Evolutionary conservation across 2,329 filamentous ascomycete species (phyloP), one percentile per base, ranked within the genome.

Genomic region (Exophiala viscosa): DNA sequence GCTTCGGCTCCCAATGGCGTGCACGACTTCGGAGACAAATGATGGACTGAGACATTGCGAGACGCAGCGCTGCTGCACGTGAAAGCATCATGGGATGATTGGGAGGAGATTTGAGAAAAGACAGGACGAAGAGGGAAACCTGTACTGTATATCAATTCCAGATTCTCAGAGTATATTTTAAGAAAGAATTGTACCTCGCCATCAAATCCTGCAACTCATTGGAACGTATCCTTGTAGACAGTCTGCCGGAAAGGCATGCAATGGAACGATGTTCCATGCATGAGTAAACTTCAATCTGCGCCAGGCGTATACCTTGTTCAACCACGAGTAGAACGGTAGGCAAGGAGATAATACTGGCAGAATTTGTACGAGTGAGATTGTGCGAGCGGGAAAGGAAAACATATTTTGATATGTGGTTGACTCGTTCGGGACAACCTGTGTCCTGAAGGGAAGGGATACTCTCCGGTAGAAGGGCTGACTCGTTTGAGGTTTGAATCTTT

Each of bases 251-350:
- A 77, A 90, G 86, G 79, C 67, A 71, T 73, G 72, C 76, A 39
- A 14, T 14, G 14, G 14, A 14, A 39, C 9, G 11, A 40, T 40
- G 14, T 76, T 70, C 66, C 67, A 64, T 70, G 48, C 54, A 55
- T 48, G 53, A 50, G 47, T 31, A 64, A 69, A 42, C 66, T 73
- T 93, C 79, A 65, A 73, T 96, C 79, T 96, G 79, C 88, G 90
- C 90, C 82, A 91, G 81, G 83, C 84, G 87, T 95, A 84, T 96
- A 96, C 86, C 90, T 89, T 83, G 83, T 83, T 85, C 87, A 89
- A 86, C 67, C 77, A 72, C 64, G 60, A 65, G 58, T 60, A 66
- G 65, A 57, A 57, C 62, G 86, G 83, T 85, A 82, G 79, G 85
- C 83, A 84, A 85, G 88, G 87, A 87, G 89, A 95, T 95, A 75